Conservation (phyloP, 1,284 basidiomycete genomes). For the Cryptococcus sp. region DNA sequence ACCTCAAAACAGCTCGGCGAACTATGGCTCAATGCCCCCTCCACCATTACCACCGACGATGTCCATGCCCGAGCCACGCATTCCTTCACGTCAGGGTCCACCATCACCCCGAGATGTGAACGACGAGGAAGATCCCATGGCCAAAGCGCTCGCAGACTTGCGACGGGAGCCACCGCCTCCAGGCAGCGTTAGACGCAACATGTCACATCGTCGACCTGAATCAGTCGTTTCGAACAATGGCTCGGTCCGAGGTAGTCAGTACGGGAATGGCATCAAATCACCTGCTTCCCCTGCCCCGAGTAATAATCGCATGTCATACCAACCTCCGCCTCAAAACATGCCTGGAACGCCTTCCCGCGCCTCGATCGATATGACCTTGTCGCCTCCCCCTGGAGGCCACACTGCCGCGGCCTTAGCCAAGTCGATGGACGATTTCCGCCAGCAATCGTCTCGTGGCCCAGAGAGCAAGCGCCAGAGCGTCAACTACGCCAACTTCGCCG, state of each 20-base stretch:
- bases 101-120: slow-evolving; percentile 45
- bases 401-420: slow-evolving; percentile 52
- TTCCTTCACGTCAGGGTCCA: slow-evolving; percentile 39
- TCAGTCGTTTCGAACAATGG: slow-evolving; percentile 36
- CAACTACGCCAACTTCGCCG: slow-evolving; percentile 59
- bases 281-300: slow-evolving; percentile 37
- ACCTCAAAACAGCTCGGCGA: slow-evolving; percentile 7
- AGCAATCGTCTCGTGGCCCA: slow-evolving; percentile 34
- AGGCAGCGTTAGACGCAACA: slow-evolving; percentile 43
- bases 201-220: slow-evolving; percentile 46
- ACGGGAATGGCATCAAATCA: slow-evolving; percentile 24
- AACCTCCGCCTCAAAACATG: slow-evolving; percentile 11
- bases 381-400: slow-evolving; percentile 51
- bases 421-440: slow-evolving; percentile 52
- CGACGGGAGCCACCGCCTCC: slow-evolving; percentile 52
- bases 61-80: slow-evolving; percentile 41
- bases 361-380: slow-evolving; percentile 47
- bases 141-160: slow-evolving; percentile 65
- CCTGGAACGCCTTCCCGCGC: slow-evolving; percentile 18
- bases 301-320: slow-evolving; percentile 25
- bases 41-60: slow-evolving; percentile 35
- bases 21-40: slow-evolving; percentile 28
- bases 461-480: slow-evolving; percentile 48
- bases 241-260: slow-evolving; percentile 23
- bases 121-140: slow-evolving; percentile 69